Percentiles rank a stretch among this genome's conserved stretches.
These are phyloP conservation scores for Groenewaldozyma salmanticensis DNA, from an alignment of 805 yeast genomes.

Conservation along the genomic window DNA sequence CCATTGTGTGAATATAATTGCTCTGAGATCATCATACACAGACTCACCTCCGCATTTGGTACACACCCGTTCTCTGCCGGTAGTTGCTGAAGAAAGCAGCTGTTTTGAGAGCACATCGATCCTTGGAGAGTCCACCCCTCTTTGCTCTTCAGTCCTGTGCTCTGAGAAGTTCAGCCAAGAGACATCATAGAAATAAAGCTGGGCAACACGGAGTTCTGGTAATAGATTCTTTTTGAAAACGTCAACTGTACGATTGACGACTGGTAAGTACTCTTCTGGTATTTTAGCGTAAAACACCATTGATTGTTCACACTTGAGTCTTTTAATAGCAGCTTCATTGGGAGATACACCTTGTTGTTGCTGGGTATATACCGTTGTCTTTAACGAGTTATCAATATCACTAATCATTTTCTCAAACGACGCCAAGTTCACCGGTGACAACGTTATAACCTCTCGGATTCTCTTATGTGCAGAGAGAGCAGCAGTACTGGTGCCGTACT, in stretches of 20 bases:
- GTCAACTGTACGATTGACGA: slow-evolving; percentile 33
- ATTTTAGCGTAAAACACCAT: slow-evolving; percentile 53
- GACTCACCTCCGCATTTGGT: slow-evolving; percentile 46
- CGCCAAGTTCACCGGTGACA: slow-evolving; percentile 23
- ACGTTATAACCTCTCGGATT: slow-evolving; percentile 19
- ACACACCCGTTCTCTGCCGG: slow-evolving; percentile 35
- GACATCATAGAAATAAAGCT: slow-evolving; percentile 53
- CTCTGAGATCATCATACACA: slow-evolving; percentile 29
- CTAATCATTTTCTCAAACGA: slow-evolving; percentile 29
- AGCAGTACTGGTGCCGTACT: slow-evolving; percentile 18
- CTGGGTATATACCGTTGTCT: slow-evolving; percentile 16
- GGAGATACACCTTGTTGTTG: slow-evolving; percentile 16
- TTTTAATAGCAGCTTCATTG: background rate
- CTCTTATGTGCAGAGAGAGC: slow-evolving; percentile 19
- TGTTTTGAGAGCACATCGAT: slow-evolving; percentile 31
- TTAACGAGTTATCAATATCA: slow-evolving; percentile 31
- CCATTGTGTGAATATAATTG: slow-evolving; percentile 32
- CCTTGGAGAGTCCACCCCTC: slow-evolving; percentile 3
- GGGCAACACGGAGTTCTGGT: slow-evolving; percentile 41
- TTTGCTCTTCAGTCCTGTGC: slow-evolving; percentile 22
- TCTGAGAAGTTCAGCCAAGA: slow-evolving; percentile 47
- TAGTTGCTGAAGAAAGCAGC: slow-evolving; percentile 28
- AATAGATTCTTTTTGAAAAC: slow-evolving; percentile 36
- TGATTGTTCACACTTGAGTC: slow-evolving; percentile 47
- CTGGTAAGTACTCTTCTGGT: slow-evolving; percentile 33